Evolutionary conservation across 345 rosid genomes (phyloP).

Genomic region (Noccaea caerulescens): DNA sequence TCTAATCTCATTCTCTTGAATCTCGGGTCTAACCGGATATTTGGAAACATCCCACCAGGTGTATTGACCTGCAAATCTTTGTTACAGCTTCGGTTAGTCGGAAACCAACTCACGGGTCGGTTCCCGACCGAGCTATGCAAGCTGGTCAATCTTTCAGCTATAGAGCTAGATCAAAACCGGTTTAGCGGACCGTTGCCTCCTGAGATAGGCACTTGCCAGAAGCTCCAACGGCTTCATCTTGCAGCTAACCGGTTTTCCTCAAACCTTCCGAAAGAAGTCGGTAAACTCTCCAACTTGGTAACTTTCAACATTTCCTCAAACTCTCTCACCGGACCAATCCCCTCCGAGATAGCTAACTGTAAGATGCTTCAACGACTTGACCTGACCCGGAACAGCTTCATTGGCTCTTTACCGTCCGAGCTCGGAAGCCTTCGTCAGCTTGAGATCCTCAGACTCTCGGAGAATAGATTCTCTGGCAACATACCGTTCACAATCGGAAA

Average conservation of each 20-base stretch:
- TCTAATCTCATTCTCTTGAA: slow-evolving; percentile 64
- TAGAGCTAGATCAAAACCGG: slow-evolving; percentile 77
- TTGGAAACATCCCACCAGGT: slow-evolving; percentile 70
- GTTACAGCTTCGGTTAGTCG: slow-evolving; percentile 69
- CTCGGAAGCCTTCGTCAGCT: slow-evolving; percentile 77
- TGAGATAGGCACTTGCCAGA: slow-evolving; percentile 67
- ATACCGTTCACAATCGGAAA: slow-evolving; percentile 76
- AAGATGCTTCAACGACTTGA: slow-evolving; percentile 90
- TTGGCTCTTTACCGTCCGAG: slow-evolving; percentile 66
- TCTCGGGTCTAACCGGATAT: slow-evolving; percentile 70
- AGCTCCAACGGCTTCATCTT: slow-evolving; percentile 77
- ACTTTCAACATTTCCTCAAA: slow-evolving; percentile 82
- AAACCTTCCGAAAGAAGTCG: slow-evolving; percentile 70
- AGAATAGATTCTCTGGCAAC: slow-evolving; percentile 72
- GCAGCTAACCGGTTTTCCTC: slow-evolving; percentile 69
- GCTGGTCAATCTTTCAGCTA: slow-evolving; percentile 67
- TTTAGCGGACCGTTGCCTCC: slow-evolving; percentile 77
- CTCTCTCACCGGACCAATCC: slow-evolving; percentile 66
- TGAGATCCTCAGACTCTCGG: slow-evolving; percentile 86
- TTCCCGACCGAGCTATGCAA: slow-evolving; percentile 85
- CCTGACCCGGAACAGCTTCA: slow-evolving; percentile 69
- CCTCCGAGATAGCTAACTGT: slow-evolving; percentile 71
- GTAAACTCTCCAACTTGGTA: slow-evolving; percentile 77
- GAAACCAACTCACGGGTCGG: slow-evolving; percentile 70
- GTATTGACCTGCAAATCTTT: slow-evolving; percentile 61